Evolutionary conservation across 345 rosid species (phyloP), one percentile per base, ranked within the genome.

Genomic region (Gossypioides kirkii): DNA sequence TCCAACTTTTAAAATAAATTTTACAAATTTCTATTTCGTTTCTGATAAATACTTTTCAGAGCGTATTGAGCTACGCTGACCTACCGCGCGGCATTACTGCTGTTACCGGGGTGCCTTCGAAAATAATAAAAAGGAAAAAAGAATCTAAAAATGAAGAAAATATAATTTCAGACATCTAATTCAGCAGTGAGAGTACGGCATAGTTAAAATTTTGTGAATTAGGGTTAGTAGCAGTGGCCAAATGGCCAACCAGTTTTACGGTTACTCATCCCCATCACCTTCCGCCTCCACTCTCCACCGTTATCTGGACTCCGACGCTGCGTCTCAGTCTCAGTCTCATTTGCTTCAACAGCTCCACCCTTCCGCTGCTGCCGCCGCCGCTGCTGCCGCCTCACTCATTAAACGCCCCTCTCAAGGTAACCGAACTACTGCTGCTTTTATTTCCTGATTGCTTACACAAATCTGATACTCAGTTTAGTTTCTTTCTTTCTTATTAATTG

Each of bases 341-440:
- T 55, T 79, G 42, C 82, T 78, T 62, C 72, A 73, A 55, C 82
- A 73, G 42, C 80, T 75, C 43, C 72, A 53, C 8, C 22, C 79
- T 32, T 82, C 78, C 38, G 68, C 26, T 2, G 89, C 86, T 46
- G 81, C 86, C 17, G 67, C 76, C 5, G 81, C 82, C 70, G 60
- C 60, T 3, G 59, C 26, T 9, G 26, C 61, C 28, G 32, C 61
- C 32, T 56, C 85, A 78, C 77, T 87, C 23, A 71, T 82, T 70
- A 88, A 88, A 76, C 92, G 92, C 80, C 67, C 89, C 53, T 80
- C 92, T 55, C 90, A 86, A 77, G 89, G 90, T 85, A 65, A 66
- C 46, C 62, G 11, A 18, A 6, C 59, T 54, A 18, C 59, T 16
- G 8, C 14, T 32, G 43, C 10, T 6, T 62, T 20, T 38, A 4